Evolutionary conservation across 352 stramenopile species (phyloP).

Genomic region (Globisporangium iwayamae): DNA sequence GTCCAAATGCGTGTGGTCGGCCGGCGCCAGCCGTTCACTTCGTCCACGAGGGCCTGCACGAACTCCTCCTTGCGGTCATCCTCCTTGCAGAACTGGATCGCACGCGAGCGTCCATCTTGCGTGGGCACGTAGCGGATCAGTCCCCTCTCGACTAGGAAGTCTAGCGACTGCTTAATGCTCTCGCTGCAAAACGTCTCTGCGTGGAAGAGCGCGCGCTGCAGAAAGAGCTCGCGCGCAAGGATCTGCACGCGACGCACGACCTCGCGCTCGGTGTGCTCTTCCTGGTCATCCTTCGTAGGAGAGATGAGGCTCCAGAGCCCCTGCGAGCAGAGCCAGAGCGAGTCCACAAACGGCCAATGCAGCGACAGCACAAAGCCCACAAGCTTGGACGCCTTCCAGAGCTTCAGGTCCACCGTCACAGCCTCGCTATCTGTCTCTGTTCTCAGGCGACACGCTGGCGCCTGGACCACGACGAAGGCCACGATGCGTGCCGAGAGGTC

Average conservation of each 20-base stretch:
- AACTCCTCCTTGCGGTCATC: slow-evolving; percentile 6
- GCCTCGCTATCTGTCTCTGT: not conserved
- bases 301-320: slow-evolving; percentile 39
- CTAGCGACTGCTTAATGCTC: slow-evolving; percentile 70
- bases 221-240: slow-evolving; percentile 50
- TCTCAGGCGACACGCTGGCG: slow-evolving; percentile 17
- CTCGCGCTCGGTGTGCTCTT: slow-evolving; percentile 35
- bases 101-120: slow-evolving; percentile 23
- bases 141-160: slow-evolving; percentile 50
- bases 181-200: slow-evolving; percentile 72
- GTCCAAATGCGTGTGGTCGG: slow-evolving; percentile 44
- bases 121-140: slow-evolving; percentile 34
- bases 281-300: not conserved
- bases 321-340: slow-evolving; percentile 57
- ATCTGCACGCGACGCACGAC: slow-evolving; percentile 53
- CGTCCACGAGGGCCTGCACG: slow-evolving; percentile 32
- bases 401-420: slow-evolving; percentile 30
- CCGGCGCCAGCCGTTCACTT: slow-evolving; percentile 45
- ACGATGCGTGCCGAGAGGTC: slow-evolving; percentile 38
- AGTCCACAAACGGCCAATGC: slow-evolving; percentile 76
- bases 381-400: slow-evolving; percentile 36
- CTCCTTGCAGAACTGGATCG: slow-evolving; percentile 23
- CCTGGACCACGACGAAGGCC: slow-evolving; percentile 25
- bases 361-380: slow-evolving; percentile 63
- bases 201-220: slow-evolving; percentile 37